Percentiles rank a stretch among this genome's conserved stretches.
These are phyloP conservation scores for Populus nigra DNA, from an alignment of 345 rosid genomes.

Conservation along the genomic window DNA sequence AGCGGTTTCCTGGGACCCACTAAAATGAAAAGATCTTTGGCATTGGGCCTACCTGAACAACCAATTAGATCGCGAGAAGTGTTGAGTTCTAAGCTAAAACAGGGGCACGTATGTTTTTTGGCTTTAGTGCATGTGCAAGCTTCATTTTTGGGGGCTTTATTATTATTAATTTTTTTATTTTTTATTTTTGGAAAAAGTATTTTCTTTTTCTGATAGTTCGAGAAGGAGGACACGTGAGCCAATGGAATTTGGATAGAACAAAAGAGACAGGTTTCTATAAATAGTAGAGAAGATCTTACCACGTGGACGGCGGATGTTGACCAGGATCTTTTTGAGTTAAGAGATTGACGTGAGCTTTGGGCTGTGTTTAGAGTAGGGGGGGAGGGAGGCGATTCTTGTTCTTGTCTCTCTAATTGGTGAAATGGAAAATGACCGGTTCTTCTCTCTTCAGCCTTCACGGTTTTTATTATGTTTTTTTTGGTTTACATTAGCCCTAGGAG, in stretches of 20 bases:
- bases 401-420: background rate
- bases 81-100: conserved; percentile 3
- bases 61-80: conserved; percentile 29
- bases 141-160: background rate
- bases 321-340: conserved; percentile 5
- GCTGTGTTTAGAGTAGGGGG: conserved; percentile 14
- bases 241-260: background rate
- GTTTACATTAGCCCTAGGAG: background rate
- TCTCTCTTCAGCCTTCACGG: background rate
- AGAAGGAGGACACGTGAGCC: conserved; percentile 36
- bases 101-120: conserved; percentile 28
- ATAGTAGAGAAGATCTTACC: conserved; percentile 19
- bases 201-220: conserved; percentile 12
- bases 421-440: background rate
- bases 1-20: background rate
- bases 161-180: background rate
- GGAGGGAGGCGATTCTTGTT: background rate
- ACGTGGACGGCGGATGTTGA: conserved; percentile 35
- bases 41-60: conserved; percentile 23
- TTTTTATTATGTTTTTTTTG: background rate
- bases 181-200: background rate
- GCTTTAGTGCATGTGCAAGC: conserved; percentile 14
- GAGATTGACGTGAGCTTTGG: background rate
- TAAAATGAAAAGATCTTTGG: conserved; percentile 1
- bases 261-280: conserved; percentile 12